Evolutionary conservation across 148 eudicot species (phyloP).

Genomic region (Pharnaceum exiguum): DNA sequence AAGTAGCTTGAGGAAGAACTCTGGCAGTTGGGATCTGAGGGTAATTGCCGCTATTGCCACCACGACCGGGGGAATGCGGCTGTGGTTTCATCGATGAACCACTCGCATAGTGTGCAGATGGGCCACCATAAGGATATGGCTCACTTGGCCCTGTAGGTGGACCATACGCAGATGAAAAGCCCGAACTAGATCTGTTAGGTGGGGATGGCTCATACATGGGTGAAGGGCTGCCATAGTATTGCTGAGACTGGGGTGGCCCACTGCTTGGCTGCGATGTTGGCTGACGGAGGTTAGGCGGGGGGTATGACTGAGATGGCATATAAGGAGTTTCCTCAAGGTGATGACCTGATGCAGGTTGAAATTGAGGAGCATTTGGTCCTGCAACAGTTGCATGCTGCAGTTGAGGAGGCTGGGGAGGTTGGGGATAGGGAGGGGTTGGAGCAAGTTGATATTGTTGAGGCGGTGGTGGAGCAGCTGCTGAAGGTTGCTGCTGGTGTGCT

Average conservation of each 20-base stretch:
- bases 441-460: constrained; percentile 40
- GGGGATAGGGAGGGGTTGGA: constrained; percentile 44
- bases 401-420: constrained; percentile 41
- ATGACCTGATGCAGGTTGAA: constrained; percentile 37
- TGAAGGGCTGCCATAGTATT: constrained; percentile 45
- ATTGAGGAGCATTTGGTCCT: constrained; percentile 31
- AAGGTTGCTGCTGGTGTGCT: constrained; percentile 35
- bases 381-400: constrained; percentile 46
- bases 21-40: constrained; percentile 69
- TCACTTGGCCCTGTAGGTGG: constrained; percentile 50
- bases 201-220: constrained; percentile 61
- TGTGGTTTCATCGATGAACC: constrained; percentile 54
- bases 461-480: constrained; percentile 32
- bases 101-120: constrained; percentile 57
- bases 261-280: constrained; percentile 32
- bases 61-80: constrained; percentile 33
- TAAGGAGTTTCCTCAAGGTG: constrained; percentile 55
- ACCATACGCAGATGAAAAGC: constrained; percentile 44
- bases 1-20: constrained; percentile 52
- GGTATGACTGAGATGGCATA: constrained; percentile 42
- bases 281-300: constrained; percentile 37
- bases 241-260: constrained; percentile 50
- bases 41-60: constrained; percentile 43
- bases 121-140: constrained; percentile 48
- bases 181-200: constrained; percentile 45